These are phyloP conservation scores for Neocatenulostroma microsporum DNA, from an alignment of 2,329 filamentous ascomycete species.

Conservation along the genomic window DNA sequence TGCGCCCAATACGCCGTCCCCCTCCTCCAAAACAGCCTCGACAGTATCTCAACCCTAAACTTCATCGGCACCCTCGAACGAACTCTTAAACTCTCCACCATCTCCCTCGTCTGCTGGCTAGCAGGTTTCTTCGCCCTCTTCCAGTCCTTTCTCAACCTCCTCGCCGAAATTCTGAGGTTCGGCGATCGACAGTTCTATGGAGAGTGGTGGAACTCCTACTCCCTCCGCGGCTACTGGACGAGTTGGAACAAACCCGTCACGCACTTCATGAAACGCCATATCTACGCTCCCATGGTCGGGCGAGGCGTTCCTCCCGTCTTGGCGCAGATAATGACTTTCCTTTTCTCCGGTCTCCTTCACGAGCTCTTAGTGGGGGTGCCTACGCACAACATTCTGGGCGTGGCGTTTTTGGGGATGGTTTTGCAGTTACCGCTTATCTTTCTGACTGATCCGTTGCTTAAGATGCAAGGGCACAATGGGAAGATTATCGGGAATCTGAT, in stretches of 20 bases:
- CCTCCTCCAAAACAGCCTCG: constrained; percentile 78
- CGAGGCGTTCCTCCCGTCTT: constrained; percentile 65
- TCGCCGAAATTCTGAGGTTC: constrained; percentile 84
- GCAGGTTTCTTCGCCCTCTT: constrained; percentile 96
- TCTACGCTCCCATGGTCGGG: constrained; percentile 80
- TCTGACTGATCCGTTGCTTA: constrained; percentile 70
- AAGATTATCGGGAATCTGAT: constrained; percentile 83
- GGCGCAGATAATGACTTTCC: constrained; percentile 76
- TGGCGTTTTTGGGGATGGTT: constrained; percentile 92
- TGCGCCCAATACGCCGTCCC: constrained; percentile 92
- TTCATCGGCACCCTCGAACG: constrained; percentile 77
- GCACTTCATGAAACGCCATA: constrained; percentile 89
- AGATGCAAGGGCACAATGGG: constrained; percentile 65
- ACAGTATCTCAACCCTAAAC: constrained; percentile 76
- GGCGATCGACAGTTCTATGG: constrained; percentile 92
- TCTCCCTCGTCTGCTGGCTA: constrained; percentile 93
- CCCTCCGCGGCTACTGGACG: constrained; percentile 82
- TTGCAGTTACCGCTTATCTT: constrained; percentile 82
- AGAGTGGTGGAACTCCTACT: constrained; percentile 95
- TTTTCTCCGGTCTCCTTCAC: constrained; percentile 80
- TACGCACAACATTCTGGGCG: constrained; percentile 65
- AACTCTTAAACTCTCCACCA: constrained; percentile 89
- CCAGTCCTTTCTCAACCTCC: constrained; percentile 81
- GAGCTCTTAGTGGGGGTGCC: constrained; percentile 89
- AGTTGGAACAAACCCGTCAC: constrained; percentile 98